Evolutionary conservation across 345 rosid species (phyloP).

Genomic region (Luvunga scandens): DNA sequence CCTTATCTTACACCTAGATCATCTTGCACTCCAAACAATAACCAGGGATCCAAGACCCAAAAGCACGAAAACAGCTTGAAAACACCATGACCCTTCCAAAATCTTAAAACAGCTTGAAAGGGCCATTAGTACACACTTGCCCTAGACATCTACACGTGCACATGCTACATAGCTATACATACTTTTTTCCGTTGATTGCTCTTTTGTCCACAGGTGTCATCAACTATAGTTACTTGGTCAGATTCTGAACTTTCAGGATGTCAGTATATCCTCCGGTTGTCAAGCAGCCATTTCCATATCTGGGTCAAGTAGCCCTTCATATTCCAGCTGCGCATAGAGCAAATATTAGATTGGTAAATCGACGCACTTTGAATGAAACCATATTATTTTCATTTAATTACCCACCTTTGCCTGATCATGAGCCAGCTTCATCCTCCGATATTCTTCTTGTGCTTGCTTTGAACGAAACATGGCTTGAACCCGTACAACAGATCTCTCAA

Average conservation of each 20-base stretch:
- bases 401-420: conserved; percentile 66
- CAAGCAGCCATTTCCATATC: conserved; percentile 31
- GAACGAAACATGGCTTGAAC: conserved; percentile 97
- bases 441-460: conserved; percentile 88
- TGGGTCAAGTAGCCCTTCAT: conserved; percentile 31
- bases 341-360: not conserved
- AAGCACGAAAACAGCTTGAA: no score
- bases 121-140: conserved; percentile 1
- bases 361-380: not conserved
- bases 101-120: conserved; percentile 15
- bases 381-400: conserved; percentile 1
- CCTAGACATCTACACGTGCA: conserved; percentile 23
- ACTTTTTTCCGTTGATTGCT: not conserved
- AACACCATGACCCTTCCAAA: conserved; percentile 13
- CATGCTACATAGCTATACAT: conserved; percentile 3
- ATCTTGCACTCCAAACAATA: not conserved
- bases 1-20: conserved; percentile 7
- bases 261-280: not conserved
- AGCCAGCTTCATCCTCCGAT: conserved; percentile 76
- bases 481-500: conserved; percentile 74
- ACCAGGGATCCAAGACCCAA: not conserved
- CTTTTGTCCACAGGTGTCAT: not conserved
- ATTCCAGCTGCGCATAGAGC: conserved; percentile 63
- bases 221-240: not conserved
- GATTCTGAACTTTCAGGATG: not conserved